A percentile compares a stretch with the other conserved stretches of the same genome.
phyloP scores from a whole-genome alignment of 1,139 yeast species.

The Yamadazyma atlantica region DNA sequence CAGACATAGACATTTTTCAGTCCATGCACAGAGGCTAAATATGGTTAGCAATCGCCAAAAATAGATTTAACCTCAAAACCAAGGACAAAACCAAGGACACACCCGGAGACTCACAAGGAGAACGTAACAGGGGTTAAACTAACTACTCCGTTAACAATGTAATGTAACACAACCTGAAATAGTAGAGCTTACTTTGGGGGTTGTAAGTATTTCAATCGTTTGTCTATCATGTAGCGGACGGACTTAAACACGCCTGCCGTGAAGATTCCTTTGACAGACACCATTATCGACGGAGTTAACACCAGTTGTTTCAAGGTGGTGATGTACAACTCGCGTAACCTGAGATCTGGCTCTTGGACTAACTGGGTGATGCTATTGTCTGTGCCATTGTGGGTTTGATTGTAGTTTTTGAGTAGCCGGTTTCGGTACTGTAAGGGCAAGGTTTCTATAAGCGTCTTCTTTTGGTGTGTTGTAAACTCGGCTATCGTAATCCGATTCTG shows the following conservation, averaged over 20 bases:
- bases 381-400: too few species aligned
- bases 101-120: too few species aligned
- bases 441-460: background rate
- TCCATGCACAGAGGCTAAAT: too few species aligned
- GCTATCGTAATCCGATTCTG: background rate
- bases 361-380: background rate
- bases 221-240: constrained; percentile 75
- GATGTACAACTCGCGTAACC: constrained; percentile 32
- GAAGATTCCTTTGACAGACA: constrained; percentile 77
- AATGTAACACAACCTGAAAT: too few species aligned
- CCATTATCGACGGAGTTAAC: constrained; percentile 66
- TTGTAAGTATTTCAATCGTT: constrained; percentile 35
- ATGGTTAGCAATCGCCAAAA: too few species aligned
- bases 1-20: too few species aligned
- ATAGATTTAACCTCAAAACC: too few species aligned
- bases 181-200: too few species aligned
- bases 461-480: background rate
- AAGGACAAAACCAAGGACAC: too few species aligned
- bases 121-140: too few species aligned
- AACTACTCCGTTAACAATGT: too few species aligned
- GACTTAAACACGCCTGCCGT: constrained; percentile 85
- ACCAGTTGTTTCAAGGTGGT: constrained; percentile 60
- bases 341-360: constrained; percentile 18
- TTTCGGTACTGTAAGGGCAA: background rate
- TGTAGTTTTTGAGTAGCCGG: background rate